Percentiles rank a stretch among this genome's conserved stretches.
Conservation (phyloP, 495 filamentous ascomycete species). For the Amorphotheca resinae region DNA sequence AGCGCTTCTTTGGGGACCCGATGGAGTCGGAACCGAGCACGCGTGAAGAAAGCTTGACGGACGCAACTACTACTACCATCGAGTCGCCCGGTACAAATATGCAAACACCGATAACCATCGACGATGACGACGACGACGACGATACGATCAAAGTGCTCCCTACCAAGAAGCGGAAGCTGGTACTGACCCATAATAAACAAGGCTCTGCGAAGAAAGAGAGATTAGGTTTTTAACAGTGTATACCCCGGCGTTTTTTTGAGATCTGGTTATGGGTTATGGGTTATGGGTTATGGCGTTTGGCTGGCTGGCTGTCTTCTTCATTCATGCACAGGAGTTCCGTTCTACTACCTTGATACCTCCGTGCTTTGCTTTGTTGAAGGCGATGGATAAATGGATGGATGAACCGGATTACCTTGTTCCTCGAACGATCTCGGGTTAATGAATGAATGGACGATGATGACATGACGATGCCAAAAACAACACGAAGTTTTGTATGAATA, state of each 20-base stretch:
- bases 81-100: conserved; percentile 23
- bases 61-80: conserved; percentile 30
- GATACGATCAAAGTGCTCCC: background rate
- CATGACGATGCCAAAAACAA: too few species aligned
- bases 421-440: too few species aligned
- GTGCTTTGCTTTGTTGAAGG: too few species aligned
- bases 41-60: conserved; percentile 24
- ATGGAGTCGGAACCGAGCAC: conserved; percentile 11
- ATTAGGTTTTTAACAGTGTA: background rate
- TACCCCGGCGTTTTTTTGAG: background rate
- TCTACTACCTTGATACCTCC: too few species aligned
- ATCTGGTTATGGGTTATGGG: too few species aligned
- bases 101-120: conserved; percentile 22
- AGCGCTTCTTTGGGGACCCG: background rate
- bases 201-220: background rate
- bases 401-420: too few species aligned
- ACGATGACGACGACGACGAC: conserved; percentile 8
- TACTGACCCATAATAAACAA: background rate
- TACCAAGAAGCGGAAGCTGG: conserved; percentile 5
- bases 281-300: too few species aligned
- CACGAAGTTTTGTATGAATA: too few species aligned
- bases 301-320: too few species aligned
- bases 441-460: too few species aligned
- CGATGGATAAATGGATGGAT: too few species aligned
- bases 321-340: too few species aligned